Evolutionary conservation across 2,329 filamentous ascomycete genomes (phyloP), one percentile per base, ranked within the genome.

Genomic region (Eutypella sp.): DNA sequence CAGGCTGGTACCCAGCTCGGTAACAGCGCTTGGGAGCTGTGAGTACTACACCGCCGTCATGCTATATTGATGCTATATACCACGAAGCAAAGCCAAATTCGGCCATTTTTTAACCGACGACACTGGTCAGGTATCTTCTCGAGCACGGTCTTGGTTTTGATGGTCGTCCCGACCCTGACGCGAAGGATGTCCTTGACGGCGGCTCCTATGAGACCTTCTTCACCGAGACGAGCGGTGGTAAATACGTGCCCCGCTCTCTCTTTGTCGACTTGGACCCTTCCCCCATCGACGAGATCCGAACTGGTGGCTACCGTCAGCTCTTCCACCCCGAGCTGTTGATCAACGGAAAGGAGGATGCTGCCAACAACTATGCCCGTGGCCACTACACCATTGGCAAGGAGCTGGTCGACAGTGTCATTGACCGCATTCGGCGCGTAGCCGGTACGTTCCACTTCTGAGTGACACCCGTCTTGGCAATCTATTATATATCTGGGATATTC

Each of bases 361-460:
- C 83, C 70, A 87, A 87, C 73, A 87, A 87, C 75, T 87, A 87
- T 61, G 84, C 84, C 57, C 83, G 83, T 72, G 84, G 84, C 47
- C 83, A 87, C 71, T 87, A 87, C 70, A 87, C 84, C 57, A 82
- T 87, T 58, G 84, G 84, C 70, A 87, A 87, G 76, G 83, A 87
- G 73, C 82, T 85, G 79, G 79, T 85, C 45, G 83, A 87, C 64
- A 76, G 69, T 57, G 83, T 86, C 60, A 79, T 86, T 61, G 82
- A 87, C 60, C 79, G 79, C 57, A 79, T 87, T 56, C 82, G 83
- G 61, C 83, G 83, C 55, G 81, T 85, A 58, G 78, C 76, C 64
- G 82, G 82, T 85, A 64, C 63, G 78, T 65, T n/a, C n/a, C n/a
- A n/a, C n/a, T n/a, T n/a, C n/a, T n/a, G n/a, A n/a, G n/a, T n/a